Evolutionary conservation across 2,329 filamentous ascomycete genomes (phyloP), one percentile per base, ranked within the genome.

Genomic region (Apiospora arundinis): DNA sequence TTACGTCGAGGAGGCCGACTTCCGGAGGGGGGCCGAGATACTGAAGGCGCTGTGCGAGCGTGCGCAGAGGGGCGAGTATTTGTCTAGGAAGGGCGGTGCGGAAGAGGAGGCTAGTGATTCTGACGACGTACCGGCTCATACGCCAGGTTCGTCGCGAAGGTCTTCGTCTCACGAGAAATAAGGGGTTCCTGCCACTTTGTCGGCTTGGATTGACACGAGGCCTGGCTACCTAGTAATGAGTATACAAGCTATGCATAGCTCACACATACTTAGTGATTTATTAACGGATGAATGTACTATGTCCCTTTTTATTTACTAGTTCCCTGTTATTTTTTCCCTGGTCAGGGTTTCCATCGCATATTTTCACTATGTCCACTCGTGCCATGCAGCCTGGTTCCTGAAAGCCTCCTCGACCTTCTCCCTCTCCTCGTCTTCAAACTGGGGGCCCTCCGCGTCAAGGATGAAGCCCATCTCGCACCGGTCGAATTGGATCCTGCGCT

Each of bases 1-100:
- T 0, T 93, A 92, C 77, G 79, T 93, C 18, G 91, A 91, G 42
- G 80, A 87, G 71, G 83, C 82, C 21, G 91, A 93, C 79, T 92
- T 92, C 74, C 70, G 69, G 8, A 74, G 49, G 23, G 78, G 74
- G 0, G 77, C 78, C 2, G 71, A 74, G 70, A 74, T 77, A 12
- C 60, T 80, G 2, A 74, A 73, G 66, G 72, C 56, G 49, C 75
- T 80, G 40, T 80, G 78, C 46, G 77, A 76, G 72, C 74, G 86
- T 87, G 77, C 88, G 83, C 83, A 81, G 82, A 63, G 88, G 82
- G 1, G 79, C 7, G 77, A 80, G 67, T 76, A 77, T 46, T 1
- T 71, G 9, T 28, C 56, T 63, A 7, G 28, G n/a, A 28, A 46
- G 44, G 12, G 9, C 5, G 14, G 18, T 14, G 4, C 6, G 44